Evolutionary conservation across 2,329 filamentous ascomycete genomes (phyloP).

Genomic region (Ceratocystis diversiconidia): DNA sequence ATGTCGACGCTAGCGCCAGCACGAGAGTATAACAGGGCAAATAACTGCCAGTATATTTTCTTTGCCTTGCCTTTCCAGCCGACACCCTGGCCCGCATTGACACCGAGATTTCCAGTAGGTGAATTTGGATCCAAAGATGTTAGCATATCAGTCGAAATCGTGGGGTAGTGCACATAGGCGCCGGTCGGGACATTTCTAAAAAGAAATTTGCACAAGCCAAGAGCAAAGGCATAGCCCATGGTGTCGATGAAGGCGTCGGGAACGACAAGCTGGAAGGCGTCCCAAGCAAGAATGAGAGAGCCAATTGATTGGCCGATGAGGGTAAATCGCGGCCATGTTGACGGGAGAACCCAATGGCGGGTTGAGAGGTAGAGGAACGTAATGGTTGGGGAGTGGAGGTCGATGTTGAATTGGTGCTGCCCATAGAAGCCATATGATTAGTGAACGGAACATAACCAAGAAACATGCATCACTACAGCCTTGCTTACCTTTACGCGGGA

Average conservation of each 20-base stretch:
- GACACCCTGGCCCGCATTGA: conserved; percentile 70
- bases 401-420: conserved; percentile 80
- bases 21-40: conserved; percentile 68
- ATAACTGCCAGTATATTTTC: conserved; percentile 71
- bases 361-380: conserved; percentile 85
- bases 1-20: conserved; percentile 76
- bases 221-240: conserved; percentile 90
- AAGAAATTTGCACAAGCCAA: conserved; percentile 67
- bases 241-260: conserved; percentile 94
- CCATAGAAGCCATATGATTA: conserved; percentile 17
- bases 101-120: conserved; percentile 46
- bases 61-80: conserved; percentile 60
- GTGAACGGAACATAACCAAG: not conserved
- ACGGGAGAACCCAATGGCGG: conserved; percentile 70
- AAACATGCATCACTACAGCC: conserved; percentile 13
- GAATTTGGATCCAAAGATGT: conserved; percentile 56
- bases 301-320: conserved; percentile 87
- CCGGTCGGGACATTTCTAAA: conserved; percentile 71
- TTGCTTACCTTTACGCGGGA: conserved; percentile 58
- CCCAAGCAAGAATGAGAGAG: conserved; percentile 74
- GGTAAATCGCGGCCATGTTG: conserved; percentile 83
- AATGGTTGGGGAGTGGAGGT: conserved; percentile 67
- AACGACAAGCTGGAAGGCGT: conserved; percentile 80
- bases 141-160: conserved; percentile 97
- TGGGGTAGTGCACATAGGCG: conserved; percentile 95